Conservation (phyloP, 1,284 basidiomycete species). For the Boletus smithii region DNA sequence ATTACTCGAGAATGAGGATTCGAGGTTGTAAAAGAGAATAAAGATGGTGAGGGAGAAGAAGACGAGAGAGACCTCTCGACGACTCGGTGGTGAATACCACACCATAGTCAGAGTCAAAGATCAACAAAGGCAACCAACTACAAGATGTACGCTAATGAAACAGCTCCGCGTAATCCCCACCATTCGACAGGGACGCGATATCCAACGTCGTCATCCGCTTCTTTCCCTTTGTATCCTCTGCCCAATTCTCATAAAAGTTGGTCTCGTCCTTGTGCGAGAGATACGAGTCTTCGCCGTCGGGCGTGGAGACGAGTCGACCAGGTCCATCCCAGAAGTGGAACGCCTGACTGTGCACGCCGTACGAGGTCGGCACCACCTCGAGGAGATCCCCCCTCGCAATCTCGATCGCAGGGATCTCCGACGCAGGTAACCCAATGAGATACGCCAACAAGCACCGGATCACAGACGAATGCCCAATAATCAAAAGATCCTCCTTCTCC, state of each 20-base stretch:
- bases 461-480: conserved; percentile 91
- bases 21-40: conserved; percentile 64
- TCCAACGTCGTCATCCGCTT: conserved; percentile 38
- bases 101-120: conserved; percentile 36
- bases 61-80: conserved; percentile 61
- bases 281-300: conserved; percentile 36
- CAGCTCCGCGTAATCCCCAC: conserved; percentile 11
- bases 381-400: conserved; percentile 88
- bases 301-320: conserved; percentile 52
- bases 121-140: neutral
- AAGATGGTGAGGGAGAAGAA: conserved; percentile 60
- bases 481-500: conserved; percentile 73
- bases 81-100: conserved; percentile 58
- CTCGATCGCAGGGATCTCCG: conserved; percentile 95
- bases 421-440: conserved; percentile 91
- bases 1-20: conserved; percentile 49
- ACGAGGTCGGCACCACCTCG: conserved; percentile 86
- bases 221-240: conserved; percentile 78
- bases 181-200: conserved; percentile 22
- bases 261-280: conserved; percentile 52
- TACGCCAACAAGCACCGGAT: conserved; percentile 93
- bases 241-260: conserved; percentile 85
- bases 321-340: conserved; percentile 93
- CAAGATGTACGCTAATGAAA: conserved; percentile 12
- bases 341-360: conserved; percentile 84